These are phyloP conservation scores for Carpinus fangiana DNA, from an alignment of 306 rosid genomes.

Conservation along the genomic window DNA sequence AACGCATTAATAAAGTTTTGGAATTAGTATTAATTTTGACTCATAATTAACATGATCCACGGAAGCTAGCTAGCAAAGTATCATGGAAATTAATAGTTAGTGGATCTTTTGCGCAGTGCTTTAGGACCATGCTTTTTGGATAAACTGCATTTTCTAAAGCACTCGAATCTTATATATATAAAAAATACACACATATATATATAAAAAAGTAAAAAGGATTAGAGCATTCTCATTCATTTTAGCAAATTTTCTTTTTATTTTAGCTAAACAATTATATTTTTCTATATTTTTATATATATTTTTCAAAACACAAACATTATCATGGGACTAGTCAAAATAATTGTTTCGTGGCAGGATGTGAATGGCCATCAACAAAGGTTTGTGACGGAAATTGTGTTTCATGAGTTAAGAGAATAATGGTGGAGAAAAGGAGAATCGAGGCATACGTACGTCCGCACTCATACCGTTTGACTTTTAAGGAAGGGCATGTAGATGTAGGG, in stretches of 20 bases:
- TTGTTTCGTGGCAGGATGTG: no score
- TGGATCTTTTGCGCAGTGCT: slow-evolving; percentile 35
- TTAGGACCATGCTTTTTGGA: slow-evolving; percentile 26
- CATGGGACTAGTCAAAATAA: no score
- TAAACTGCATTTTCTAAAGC: slow-evolving; percentile 22
- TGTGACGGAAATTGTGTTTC: slow-evolving; percentile 40
- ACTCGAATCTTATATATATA: slow-evolving; percentile 35
- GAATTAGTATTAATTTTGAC: neutral
- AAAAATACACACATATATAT: no score
- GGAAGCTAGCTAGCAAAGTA: slow-evolving; percentile 38
- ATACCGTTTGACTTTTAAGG: slow-evolving; percentile 3
- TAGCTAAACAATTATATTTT: no score
- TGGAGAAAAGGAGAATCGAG: slow-evolving; percentile 21
- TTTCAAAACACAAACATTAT: no score
- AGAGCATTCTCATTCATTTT: neutral
- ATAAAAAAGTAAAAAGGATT: slow-evolving; percentile 10
- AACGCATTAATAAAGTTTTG: neutral
- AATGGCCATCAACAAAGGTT: no score
- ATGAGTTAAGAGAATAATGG: slow-evolving; percentile 16
- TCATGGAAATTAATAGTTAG: slow-evolving; percentile 29
- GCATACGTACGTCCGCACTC: slow-evolving; percentile 38
- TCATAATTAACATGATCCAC: neutral
- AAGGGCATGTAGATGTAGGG: slow-evolving; percentile 18
- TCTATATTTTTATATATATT: no score
- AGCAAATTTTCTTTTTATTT: no score